phyloP scores from a whole-genome alignment of 495 filamentous ascomycete genomes.

The Lichenothelia convexa region DNA sequence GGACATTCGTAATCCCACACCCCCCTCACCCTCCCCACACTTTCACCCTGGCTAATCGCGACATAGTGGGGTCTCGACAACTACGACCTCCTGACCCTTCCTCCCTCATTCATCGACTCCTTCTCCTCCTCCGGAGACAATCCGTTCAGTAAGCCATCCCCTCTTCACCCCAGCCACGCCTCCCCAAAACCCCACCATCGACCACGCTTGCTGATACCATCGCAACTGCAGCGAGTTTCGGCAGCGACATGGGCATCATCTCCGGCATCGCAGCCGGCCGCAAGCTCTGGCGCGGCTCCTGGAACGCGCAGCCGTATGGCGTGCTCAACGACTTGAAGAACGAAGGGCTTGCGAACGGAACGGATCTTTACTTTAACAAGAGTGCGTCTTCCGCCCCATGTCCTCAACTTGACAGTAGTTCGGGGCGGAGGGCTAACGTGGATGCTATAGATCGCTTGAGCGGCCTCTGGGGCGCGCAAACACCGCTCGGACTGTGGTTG shows the following conservation, averaged over 20 bases:
- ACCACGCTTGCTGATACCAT: too few relatives aligned
- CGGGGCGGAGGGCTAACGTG: not conserved
- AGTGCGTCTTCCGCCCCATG: constrained; percentile 5
- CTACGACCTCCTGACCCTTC: constrained; percentile 20
- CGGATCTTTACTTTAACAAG: constrained; percentile 21
- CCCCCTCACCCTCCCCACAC: too few relatives aligned
- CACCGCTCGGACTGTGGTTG: constrained; percentile 14
- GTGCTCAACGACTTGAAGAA: constrained; percentile 12
- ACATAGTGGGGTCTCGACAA: too few relatives aligned
- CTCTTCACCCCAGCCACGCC: too few relatives aligned
- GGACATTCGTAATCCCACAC: too few relatives aligned
- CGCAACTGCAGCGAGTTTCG: constrained; percentile 11
- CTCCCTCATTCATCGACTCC: constrained; percentile 16
- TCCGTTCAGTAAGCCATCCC: too few relatives aligned
- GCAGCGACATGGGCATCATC: constrained; percentile 19
- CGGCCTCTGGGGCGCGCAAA: constrained; percentile 20
- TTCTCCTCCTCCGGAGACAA: constrained; percentile 14
- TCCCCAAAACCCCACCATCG: too few relatives aligned
- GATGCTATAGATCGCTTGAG: constrained; percentile 12
- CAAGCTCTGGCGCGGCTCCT: constrained; percentile 18
- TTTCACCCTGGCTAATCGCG: too few relatives aligned
- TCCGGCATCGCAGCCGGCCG: constrained; percentile 14
- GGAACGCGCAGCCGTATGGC: constrained; percentile 19
- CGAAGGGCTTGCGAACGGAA: constrained; percentile 11
- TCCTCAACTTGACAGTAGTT: not conserved